phyloP scores from a whole-genome alignment of 257 asterid species.

The Verbascum thapsus region DNA sequence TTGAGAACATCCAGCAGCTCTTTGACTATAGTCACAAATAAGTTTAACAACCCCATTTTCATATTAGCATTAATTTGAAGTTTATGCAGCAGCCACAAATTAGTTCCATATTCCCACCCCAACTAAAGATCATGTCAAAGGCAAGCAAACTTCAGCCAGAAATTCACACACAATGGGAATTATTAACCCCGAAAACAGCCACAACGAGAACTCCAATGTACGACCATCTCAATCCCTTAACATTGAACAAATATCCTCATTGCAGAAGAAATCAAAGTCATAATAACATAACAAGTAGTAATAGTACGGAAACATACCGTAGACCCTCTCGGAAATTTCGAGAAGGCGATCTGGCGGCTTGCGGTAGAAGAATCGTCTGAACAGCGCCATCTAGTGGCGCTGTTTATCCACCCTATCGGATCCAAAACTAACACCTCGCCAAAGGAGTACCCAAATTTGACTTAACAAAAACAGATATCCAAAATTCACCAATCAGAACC shows the following conservation, averaged over 20 bases:
- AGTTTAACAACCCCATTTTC: conserved; percentile 1
- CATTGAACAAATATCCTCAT: conserved; percentile 13
- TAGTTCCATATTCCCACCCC: conserved; percentile 9
- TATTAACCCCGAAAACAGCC: conserved; percentile 25
- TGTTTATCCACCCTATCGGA: conserved; percentile 60
- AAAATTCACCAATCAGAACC: conserved; percentile 34
- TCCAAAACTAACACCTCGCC: conserved; percentile 52
- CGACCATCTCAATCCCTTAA: conserved; percentile 19
- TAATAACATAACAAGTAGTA: conserved; percentile 15
- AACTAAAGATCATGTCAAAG: conserved; percentile 21
- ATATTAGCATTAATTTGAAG: too few species aligned
- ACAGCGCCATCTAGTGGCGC: conserved; percentile 99
- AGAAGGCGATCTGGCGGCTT: conserved; percentile 99
- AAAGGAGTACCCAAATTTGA: conserved; percentile 35
- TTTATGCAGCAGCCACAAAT: conserved; percentile 14
- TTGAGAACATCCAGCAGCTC: conserved; percentile 21
- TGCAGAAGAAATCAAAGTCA: conserved; percentile 26
- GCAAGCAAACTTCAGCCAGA: conserved; percentile 18
- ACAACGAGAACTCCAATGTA: conserved; percentile 21
- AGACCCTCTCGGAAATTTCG: conserved; percentile 97
- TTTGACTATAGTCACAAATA: not conserved
- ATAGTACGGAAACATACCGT: conserved; percentile 55
- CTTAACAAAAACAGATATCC: conserved; percentile 43
- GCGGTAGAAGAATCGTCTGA: conserved; percentile 91
- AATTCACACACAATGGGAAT: conserved; percentile 15